A percentile compares a stretch with the other conserved stretches of the same genome.
Conservation (phyloP, 352 stramenopile species). For the Pythium aphanidermatum region DNA sequence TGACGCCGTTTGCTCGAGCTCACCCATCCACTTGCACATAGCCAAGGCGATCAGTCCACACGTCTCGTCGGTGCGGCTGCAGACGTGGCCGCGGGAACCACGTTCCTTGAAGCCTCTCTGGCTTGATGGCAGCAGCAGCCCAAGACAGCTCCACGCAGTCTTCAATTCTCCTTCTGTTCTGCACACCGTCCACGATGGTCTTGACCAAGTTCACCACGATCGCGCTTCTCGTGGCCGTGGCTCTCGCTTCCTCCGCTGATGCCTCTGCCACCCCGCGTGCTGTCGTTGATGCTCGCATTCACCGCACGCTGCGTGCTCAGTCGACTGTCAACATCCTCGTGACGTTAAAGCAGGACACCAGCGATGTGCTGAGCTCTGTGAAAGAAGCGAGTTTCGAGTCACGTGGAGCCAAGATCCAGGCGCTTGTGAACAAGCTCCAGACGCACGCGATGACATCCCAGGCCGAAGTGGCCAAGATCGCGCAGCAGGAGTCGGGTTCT, state of each 20-base stretch:
- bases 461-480: slow-evolving; percentile 6
- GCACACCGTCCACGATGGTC: too few relatives aligned
- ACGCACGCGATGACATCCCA: background rate
- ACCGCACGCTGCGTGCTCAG: slow-evolving; percentile 15
- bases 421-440: slow-evolving; percentile 11
- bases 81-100: too few relatives aligned
- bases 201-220: too few relatives aligned
- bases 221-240: background rate
- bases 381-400: slow-evolving; percentile 3
- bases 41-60: too few relatives aligned
- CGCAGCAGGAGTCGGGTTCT: slow-evolving; percentile 4
- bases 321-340: slow-evolving; percentile 19
- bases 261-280: background rate
- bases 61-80: too few relatives aligned
- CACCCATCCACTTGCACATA: too few relatives aligned
- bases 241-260: background rate
- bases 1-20: too few relatives aligned
- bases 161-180: too few relatives aligned
- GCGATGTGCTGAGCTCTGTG: slow-evolving; percentile 7
- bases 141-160: too few relatives aligned
- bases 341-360: slow-evolving; percentile 14
- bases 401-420: slow-evolving; percentile 13
- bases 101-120: too few relatives aligned
- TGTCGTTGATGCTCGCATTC: slow-evolving; percentile 14
- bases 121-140: too few relatives aligned